Evolutionary conservation across 2,329 filamentous ascomycete genomes (phyloP).

Genomic region (Aspergillus pseudotamarii): DNA sequence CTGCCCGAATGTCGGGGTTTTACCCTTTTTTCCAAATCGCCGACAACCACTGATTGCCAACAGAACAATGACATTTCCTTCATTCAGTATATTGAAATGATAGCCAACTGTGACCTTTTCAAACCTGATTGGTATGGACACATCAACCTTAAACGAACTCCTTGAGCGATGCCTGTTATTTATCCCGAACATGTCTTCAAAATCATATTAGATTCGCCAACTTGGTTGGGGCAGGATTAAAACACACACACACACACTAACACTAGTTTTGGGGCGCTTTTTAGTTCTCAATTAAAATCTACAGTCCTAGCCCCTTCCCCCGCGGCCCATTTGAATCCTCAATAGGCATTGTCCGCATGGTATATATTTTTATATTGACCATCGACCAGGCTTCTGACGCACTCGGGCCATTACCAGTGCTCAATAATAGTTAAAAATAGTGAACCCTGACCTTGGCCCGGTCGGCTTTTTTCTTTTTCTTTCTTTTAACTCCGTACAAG

Average conservation of each 20-base stretch:
- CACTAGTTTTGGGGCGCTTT: neutral
- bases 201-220: too few species aligned
- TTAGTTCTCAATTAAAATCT: neutral
- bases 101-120: too few species aligned
- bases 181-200: too few species aligned
- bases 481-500: too few species aligned
- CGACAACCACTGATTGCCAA: neutral
- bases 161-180: too few species aligned
- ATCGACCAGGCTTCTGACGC: neutral
- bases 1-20: neutral
- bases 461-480: too few species aligned
- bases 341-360: neutral
- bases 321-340: neutral
- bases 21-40: neutral
- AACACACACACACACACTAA: too few species aligned
- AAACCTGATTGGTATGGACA: too few species aligned
- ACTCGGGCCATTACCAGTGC: neutral
- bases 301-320: neutral
- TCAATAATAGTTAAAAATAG: neutral
- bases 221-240: too few species aligned
- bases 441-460: neutral
- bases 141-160: too few species aligned
- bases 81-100: neutral
- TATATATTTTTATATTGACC: neutral
- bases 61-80: neutral